Percentiles rank a stretch among this genome's conserved stretches.
Conservation (phyloP, 1,139 yeast genomes). For the Arxiozyma bovina region DNA sequence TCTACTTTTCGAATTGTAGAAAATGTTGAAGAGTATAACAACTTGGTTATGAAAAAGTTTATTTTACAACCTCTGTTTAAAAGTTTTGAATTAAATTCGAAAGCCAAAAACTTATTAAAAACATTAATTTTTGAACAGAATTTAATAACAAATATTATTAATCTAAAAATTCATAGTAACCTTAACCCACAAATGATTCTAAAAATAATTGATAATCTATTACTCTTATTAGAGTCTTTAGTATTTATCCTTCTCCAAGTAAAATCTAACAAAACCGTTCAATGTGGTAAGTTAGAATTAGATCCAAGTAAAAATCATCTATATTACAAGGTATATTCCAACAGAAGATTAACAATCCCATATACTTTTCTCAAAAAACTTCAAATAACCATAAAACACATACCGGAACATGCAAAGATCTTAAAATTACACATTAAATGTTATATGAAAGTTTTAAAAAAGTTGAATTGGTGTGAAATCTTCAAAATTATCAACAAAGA, state of each 20-base stretch:
- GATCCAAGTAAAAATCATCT: neutral
- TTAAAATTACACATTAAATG: neutral
- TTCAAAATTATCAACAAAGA: neutral
- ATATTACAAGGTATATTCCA: neutral
- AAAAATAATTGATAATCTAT: neutral
- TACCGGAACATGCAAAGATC: neutral
- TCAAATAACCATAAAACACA: neutral
- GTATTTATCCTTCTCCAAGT: neutral
- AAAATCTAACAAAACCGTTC: neutral
- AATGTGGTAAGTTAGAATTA: neutral
- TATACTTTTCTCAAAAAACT: conserved; percentile 1
- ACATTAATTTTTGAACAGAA: neutral
- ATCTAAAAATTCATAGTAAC: neutral
- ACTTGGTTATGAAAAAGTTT: conserved; percentile 2
- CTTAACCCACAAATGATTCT: neutral
- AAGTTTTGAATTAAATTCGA: neutral
- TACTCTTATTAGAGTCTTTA: neutral
- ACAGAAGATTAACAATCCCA: neutral
- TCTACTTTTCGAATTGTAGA: neutral
- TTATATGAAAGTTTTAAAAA: neutral
- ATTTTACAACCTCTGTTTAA: neutral
- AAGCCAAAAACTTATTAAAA: neutral
- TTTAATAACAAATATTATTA: neutral
- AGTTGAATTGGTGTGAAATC: neutral
- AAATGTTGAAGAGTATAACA: neutral